Base-by-base conservation (phyloP, 129 eudicot species). In the Arctium lappa region DNA sequence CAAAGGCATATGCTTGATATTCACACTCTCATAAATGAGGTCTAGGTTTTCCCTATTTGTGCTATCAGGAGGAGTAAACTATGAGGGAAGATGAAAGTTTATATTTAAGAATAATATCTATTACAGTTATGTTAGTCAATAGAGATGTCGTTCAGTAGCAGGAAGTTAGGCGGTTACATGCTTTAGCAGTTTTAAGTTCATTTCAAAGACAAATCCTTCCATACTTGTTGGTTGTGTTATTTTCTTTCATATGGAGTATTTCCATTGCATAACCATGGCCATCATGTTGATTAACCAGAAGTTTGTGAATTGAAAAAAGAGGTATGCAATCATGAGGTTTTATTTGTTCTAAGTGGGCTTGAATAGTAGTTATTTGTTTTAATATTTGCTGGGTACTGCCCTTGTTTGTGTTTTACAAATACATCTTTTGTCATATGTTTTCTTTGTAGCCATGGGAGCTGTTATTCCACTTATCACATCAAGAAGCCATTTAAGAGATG, bases 1-100 rank as follows among this genome's bases (percentile, higher is more conserved):
- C 27, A 36, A 77, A 4, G 6, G 15, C 63, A 66, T 40, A 78
- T 78, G 39, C 74, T 78, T 78, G 82, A 60, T 60, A 60, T 78
- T 29, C 34, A 66, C 38, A 39, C 40, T 39, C 62, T 78, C 74
- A 78, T 78, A 33, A 78, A 37, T 13, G 39, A 65, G 63, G 62
- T 65, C 12, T 7, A 66, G 34, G 71, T 53, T 39, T 50, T 76
- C 68, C 5, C 68, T 60, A 60, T 76, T 4, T 76, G 15, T 76
- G 69, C 3, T 27, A 30, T 31, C 0, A 12, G 79, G 80, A 16
- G 31, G 80, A 16, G 44, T 60, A n/a, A 62, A 36, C 53, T 8
- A 36, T 5, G 50, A 60, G 32, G 37, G 34, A 66, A 50, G 72
- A 39, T 5, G 13, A 10, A 46, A 46, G 56, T 46, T 10, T 2